A percentile compares a stretch with the other conserved stretches of the same genome.
Conservation (phyloP, 1,139 yeast genomes). For the Wickerhamiella infanticola region DNA sequence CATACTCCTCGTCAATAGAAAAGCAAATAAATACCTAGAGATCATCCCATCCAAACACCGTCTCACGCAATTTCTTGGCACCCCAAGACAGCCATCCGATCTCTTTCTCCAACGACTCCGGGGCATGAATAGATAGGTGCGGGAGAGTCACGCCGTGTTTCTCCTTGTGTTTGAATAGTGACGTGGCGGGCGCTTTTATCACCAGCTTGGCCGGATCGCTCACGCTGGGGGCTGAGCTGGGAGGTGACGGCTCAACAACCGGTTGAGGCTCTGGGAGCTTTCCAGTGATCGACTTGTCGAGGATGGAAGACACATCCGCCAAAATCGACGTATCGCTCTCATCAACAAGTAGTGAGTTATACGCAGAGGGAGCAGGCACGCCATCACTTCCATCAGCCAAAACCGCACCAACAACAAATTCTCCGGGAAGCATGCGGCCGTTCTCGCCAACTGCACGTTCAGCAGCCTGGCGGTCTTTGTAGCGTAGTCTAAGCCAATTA, state of each 20-base stretch:
- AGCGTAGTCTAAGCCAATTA: slow-evolving; percentile 82
- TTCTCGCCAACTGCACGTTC: slow-evolving; percentile 72
- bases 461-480: slow-evolving; percentile 60
- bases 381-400: slow-evolving; percentile 27
- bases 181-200: not conserved
- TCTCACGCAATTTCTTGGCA: slow-evolving; percentile 23
- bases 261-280: not conserved
- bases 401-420: slow-evolving; percentile 52
- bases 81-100: slow-evolving; percentile 25
- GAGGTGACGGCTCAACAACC: not conserved
- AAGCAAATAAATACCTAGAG: slow-evolving; percentile 17
- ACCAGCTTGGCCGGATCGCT: not conserved
- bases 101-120: not conserved
- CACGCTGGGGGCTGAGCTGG: not conserved
- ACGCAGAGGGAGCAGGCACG: slow-evolving; percentile 7
- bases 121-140: not conserved
- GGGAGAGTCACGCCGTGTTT: not conserved
- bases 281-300: not conserved
- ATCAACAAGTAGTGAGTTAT: slow-evolving; percentile 13
- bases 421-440: slow-evolving; percentile 56
- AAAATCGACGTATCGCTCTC: slow-evolving; percentile 10
- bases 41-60: slow-evolving; percentile 43
- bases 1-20: not conserved
- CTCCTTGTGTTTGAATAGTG: not conserved
- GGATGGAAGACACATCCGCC: slow-evolving; percentile 8